Evolutionary conservation across 805 yeast species (phyloP), one percentile per base, ranked within the genome.

Genomic region (Metschnikowia cerradonensis): DNA sequence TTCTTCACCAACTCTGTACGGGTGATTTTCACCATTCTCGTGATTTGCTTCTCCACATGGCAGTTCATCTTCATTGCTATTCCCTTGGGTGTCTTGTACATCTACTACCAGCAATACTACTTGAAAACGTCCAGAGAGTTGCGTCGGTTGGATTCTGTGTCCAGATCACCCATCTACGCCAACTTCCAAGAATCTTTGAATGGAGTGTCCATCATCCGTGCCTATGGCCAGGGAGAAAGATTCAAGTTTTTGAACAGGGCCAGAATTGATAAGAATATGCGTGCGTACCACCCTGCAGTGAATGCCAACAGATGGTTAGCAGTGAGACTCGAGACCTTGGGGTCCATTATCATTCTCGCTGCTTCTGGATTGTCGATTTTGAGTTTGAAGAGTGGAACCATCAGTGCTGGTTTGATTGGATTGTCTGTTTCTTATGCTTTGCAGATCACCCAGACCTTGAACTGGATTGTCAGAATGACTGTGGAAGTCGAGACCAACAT

Each of bases 381-480:
- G 53, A 79, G 90, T 20, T 75, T 90, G 58, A 78, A 72, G 48
- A 73, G 79, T 15, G 96, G 97, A 13, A 67, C 73, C 17, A 77
- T 92, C 30, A 80, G 90, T 19, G 90, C 97, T 15, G 99, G 99
- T 70, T 72, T 88, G 64, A 91, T 91, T 62, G 99, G 99, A 76
- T 77, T 94, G 60, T 86, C 96, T 20, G 87, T 94, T 60, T 86
- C 96, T 43, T 95, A 94, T 69, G 92, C 99, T 2, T 76, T 94
- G 55, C 96, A 90, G 67, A 80, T 91, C 53, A 94, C 99, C 0
- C 96, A 90, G 69, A 80, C 96, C 0, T 79, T 94, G 69, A 92
- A 90, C 68, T 92, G 97, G 97, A 90, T 94, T 69, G 98, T 94
- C 31, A 81, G 99, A 72, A 92, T 91, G 98, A 89, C 97, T 0